Evolutionary conservation across 2,329 filamentous ascomycete genomes (phyloP), one percentile per base, ranked within the genome.

Genomic region (Talaromyces atroroseus): DNA sequence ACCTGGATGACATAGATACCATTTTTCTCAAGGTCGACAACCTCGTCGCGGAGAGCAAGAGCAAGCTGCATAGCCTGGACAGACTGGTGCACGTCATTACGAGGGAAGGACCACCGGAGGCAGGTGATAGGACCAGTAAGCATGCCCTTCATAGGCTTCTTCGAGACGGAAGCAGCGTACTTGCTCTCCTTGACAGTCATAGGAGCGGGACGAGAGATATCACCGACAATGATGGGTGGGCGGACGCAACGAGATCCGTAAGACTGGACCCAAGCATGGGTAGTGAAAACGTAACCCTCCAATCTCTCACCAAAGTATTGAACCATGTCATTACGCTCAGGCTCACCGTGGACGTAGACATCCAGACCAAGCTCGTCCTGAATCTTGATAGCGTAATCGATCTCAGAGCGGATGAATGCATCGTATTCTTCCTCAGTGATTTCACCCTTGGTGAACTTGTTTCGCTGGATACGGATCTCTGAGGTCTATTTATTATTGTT

Each of bases 91-190:
- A 99, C 89, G 73, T 99, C 94, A 74, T 96, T 92, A 89, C 94
- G 94, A 69, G 94, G 94, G 90, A 97, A 99, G 61, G 94, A 99
- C 94, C 94, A 99, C 77, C 94, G 88, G 69, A 99, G 82, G 81
- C 94, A 99, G 71, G 94, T 99, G 80, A 99, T 95, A 67, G 94
- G 94, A 60, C 94, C 94, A 77, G 94, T 99, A 74, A 99, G 86
- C 94, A 99, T 99, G 76, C 94, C 94, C 90, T 99, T 99, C 94
- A 99, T 97, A 78, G 94, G 92, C 86, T 96, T 97, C 82, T 89
- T 92, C 75, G 92, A 92, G 76, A 96, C 85, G 57, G 88, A 92
- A 62, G 91, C 92, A 65, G 94, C 94, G 80, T 96, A 99, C 83
- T 97, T 96, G 78, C 90, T 95, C 85, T 99, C 94, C 88, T 99